A percentile compares a stretch with the other conserved stretches of the same genome.
phyloP scores from a whole-genome alignment of 2,329 filamentous ascomycete genomes.

The Dissoconium aciculare region DNA sequence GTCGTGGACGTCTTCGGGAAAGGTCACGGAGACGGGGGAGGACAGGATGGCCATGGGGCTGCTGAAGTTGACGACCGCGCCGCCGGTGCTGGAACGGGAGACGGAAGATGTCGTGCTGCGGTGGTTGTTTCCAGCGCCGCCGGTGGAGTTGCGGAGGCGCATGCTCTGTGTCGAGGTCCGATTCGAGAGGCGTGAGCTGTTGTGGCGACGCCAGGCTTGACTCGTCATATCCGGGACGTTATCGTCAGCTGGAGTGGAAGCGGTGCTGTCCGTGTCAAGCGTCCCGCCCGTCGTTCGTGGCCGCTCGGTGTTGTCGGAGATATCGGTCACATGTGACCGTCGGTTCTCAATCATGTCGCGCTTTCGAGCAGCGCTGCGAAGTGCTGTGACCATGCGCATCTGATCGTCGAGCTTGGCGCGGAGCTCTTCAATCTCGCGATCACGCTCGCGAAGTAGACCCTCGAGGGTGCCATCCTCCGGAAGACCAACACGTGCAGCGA shows the following conservation, averaged over 20 bases:
- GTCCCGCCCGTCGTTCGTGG: background rate
- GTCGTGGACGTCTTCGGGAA: background rate
- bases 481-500: slow-evolving; percentile 33
- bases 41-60: slow-evolving; percentile 19
- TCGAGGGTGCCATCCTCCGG: slow-evolving; percentile 53
- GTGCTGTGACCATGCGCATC: slow-evolving; percentile 77
- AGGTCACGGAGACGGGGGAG: background rate
- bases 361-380: slow-evolving; percentile 72
- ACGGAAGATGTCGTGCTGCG: slow-evolving; percentile 10
- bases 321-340: slow-evolving; percentile 12
- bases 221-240: slow-evolving; percentile 11
- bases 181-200: slow-evolving; percentile 13
- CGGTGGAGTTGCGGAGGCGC: slow-evolving; percentile 7
- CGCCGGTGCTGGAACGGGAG: slow-evolving; percentile 14
- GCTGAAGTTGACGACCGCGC: slow-evolving; percentile 15
- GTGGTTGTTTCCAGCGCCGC: slow-evolving; percentile 8
- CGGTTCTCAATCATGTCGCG: slow-evolving; percentile 45
- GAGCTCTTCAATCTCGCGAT: slow-evolving; percentile 84
- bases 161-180: slow-evolving; percentile 1
- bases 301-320: slow-evolving; percentile 10
- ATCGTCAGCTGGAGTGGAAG: slow-evolving; percentile 9
- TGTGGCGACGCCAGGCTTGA: slow-evolving; percentile 9
- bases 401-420: slow-evolving; percentile 83
- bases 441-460: slow-evolving; percentile 67
- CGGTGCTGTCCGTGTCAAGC: slow-evolving; percentile 1